Percentiles rank a stretch among this genome's conserved stretches.
These are phyloP conservation scores for Funneliformis mosseae DNA, from an alignment of 192 early-diverging fungal species.

Conservation along the genomic window DNA sequence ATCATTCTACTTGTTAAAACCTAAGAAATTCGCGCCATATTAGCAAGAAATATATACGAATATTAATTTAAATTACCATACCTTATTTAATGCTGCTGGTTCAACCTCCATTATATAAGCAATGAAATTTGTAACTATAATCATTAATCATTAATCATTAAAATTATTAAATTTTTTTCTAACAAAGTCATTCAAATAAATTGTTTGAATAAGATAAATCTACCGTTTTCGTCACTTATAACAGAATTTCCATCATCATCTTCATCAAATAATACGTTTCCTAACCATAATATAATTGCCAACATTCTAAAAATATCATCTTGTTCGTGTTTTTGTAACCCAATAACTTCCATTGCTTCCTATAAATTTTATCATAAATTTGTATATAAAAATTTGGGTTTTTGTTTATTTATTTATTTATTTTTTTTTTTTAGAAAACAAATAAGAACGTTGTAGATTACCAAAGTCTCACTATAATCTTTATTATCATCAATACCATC, in stretches of 20 bases:
- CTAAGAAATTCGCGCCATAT: constrained; percentile 8
- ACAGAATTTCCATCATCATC: constrained; percentile 68
- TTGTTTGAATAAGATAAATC: not conserved
- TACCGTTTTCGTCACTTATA: constrained; percentile 63
- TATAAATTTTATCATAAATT: constrained; percentile 32
- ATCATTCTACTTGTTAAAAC: constrained; percentile 69
- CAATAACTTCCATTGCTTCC: constrained; percentile 92
- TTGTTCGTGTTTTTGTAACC: constrained; percentile 79
- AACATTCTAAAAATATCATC: constrained; percentile 89
- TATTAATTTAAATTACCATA: not conserved
- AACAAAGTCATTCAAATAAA: not conserved
- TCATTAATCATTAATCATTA: no score
- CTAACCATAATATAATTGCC: constrained; percentile 93
- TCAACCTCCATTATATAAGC: constrained; percentile 73
- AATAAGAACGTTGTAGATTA: constrained; percentile 33
- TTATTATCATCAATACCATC: constrained; percentile 90
- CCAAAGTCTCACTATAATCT: constrained; percentile 86
- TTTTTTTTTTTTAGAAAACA: not conserved
- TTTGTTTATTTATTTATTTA: no score
- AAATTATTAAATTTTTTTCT: not conserved
- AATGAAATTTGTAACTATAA: constrained; percentile 68
- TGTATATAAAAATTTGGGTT: not conserved
- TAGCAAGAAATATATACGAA: not conserved
- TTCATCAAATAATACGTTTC: constrained; percentile 90
- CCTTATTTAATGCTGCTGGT: constrained; percentile 60